A percentile compares a stretch with the other conserved stretches of the same genome.
Evolutionary conservation across 2,329 filamentous ascomycete genomes (phyloP).

Genomic region (Apiospora phragmitis): DNA sequence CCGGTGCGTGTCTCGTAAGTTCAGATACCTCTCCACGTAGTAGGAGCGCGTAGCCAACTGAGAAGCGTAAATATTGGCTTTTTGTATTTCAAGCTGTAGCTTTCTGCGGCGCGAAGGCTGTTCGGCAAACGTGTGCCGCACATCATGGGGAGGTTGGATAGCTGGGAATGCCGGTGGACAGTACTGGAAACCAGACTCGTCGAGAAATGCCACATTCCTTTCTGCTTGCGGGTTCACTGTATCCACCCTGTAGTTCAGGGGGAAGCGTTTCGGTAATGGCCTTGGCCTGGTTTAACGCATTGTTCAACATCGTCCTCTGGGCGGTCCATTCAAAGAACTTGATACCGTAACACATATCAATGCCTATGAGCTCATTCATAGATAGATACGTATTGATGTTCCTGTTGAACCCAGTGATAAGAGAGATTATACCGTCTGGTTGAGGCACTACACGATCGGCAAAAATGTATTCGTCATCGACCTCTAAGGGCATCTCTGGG

Average conservation of each 20-base stretch:
- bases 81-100: constrained; percentile 85
- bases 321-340: constrained; percentile 75
- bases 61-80: constrained; percentile 84
- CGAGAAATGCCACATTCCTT: constrained; percentile 25
- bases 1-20: constrained; percentile 67
- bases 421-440: constrained; percentile 65
- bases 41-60: constrained; percentile 81
- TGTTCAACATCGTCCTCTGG: constrained; percentile 72
- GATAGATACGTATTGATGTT: constrained; percentile 78
- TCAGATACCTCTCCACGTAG: constrained; percentile 84
- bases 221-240: constrained; percentile 39
- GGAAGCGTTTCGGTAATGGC: constrained; percentile 68
- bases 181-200: constrained; percentile 51
- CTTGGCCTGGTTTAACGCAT: constrained; percentile 71
- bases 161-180: constrained; percentile 51
- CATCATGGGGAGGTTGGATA: constrained; percentile 48
- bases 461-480: constrained; percentile 82
- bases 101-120: constrained; percentile 53
- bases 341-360: constrained; percentile 81
- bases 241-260: constrained; percentile 63
- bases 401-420: constrained; percentile 78
- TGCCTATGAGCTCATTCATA: constrained; percentile 75
- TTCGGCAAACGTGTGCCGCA: constrained; percentile 49
- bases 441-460: constrained; percentile 70
- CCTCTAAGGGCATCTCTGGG: constrained; percentile 76